Evolutionary conservation across 2,329 filamentous ascomycete genomes (phyloP), one percentile per base, ranked within the genome.

Genomic region (Claviceps arundinis): DNA sequence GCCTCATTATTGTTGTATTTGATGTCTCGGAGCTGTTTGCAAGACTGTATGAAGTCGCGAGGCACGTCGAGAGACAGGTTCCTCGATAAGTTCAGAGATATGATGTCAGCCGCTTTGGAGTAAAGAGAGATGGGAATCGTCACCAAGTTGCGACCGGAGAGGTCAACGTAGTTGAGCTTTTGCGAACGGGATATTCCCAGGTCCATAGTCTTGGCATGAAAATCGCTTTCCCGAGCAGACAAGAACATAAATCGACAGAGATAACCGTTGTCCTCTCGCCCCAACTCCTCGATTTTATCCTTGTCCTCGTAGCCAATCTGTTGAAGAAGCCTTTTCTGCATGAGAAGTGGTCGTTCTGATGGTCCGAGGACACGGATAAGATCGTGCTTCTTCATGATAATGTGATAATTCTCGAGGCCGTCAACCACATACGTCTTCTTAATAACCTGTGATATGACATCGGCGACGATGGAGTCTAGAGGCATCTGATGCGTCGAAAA

Each of bases 1-100:
- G 90, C 88, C 66, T 98, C 93, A 61, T 97, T 97, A 63, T 89
- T 91, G 59, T 87, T 89, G 68, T 86, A 98, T 63, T 94, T 95
- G 74, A 98, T 93, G 65, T 98, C 93, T 49, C 91, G 82, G 19
- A 98, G 73, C 62, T 91, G 89, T 59, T 85, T 82, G 69, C 93
- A 98, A 30, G 88, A 87, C 65, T 95, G 89, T 52, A 98, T 90
- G 64, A 98, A 98, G 67, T 98, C 93, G 62, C 89, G 89, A 0
- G 93, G 93, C 14, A 98, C 83, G 60, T 96, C 89, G 30, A 98
- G 75, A 0, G 89, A 93, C 45, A 97, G 72, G 60, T 98, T 98
- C 40, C 88, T 81, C 1, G 93, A 97, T 9, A 98, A 74, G 62
- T 98, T 97, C 41, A 98, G 77, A 0, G 89, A 94, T 52, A 95